Conservation (phyloP, 257 asterid species). For the Marsdenia floribunda region DNA sequence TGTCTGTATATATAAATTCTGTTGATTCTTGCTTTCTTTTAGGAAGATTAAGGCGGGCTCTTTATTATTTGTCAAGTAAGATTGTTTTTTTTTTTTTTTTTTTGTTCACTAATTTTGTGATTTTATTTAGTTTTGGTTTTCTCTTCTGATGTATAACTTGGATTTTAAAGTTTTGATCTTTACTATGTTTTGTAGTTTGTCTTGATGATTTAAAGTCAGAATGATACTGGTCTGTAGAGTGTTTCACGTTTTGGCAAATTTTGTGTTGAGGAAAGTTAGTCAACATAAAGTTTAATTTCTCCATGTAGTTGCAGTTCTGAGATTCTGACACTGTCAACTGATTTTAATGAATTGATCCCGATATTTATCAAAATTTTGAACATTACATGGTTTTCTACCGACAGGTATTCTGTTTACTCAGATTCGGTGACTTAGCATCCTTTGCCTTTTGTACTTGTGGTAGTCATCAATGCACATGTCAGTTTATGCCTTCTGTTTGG, state of each 20-base stretch:
- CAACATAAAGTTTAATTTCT: not conserved
- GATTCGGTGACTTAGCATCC: not conserved
- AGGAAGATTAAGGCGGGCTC: slow-evolving; percentile 35
- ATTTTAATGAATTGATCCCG: not conserved
- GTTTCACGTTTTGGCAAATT: not conserved
- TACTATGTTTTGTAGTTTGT: not conserved
- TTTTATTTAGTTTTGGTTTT: not conserved
- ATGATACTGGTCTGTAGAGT: not conserved
- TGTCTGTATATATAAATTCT: not conserved
- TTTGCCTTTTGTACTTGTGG: not conserved
- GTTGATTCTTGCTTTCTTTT: slow-evolving; percentile 14
- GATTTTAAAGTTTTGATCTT: slow-evolving; percentile 17
- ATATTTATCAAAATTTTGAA: not conserved
- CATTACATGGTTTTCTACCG: not conserved
- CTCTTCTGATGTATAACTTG: slow-evolving; percentile 1
- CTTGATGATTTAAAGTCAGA: slow-evolving; percentile 4
- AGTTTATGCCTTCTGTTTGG: not conserved
- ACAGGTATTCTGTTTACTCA: not conserved
- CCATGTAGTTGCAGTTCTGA: not conserved
- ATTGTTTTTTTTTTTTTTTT: not conserved
- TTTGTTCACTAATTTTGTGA: slow-evolving; percentile 1
- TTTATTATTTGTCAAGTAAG: not conserved
- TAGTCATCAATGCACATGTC: not conserved
- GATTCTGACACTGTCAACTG: slow-evolving; percentile 4
- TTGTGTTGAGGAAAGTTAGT: not conserved